Conservation (phyloP, 192 early-diverging fungal species). For the Backusella liffmaniae region DNA sequence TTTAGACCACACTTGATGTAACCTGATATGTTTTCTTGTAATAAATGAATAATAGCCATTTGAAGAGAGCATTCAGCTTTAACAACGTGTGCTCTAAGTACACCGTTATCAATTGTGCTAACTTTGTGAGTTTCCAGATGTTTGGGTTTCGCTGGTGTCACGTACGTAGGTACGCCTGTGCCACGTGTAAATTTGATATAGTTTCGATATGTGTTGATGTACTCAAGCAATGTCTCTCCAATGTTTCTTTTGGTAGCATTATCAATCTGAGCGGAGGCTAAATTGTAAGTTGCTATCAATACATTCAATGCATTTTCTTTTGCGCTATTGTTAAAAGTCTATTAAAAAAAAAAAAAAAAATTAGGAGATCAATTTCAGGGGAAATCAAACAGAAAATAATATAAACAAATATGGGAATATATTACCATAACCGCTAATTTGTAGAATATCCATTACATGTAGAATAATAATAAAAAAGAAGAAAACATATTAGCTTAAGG, state of each 20-base stretch:
- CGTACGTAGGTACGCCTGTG: conserved; percentile 22
- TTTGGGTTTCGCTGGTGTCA: neutral
- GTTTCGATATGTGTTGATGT: conserved; percentile 41
- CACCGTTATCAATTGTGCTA: conserved; percentile 25
- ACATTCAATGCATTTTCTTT: conserved; percentile 29
- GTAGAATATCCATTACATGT: neutral
- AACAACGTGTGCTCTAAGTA: conserved; percentile 28
- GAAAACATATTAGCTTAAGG: neutral
- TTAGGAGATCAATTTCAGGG: neutral
- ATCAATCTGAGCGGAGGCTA: conserved; percentile 33
- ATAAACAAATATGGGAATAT: neutral
- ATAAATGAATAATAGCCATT: conserved; percentile 26
- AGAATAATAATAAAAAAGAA: neutral
- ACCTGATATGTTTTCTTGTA: conserved; percentile 23
- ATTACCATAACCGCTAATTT: neutral
- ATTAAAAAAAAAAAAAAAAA: neutral
- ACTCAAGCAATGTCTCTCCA: conserved; percentile 33
- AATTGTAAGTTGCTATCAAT: conserved; percentile 16
- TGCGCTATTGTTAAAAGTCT: conserved; percentile 45
- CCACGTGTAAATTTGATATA: conserved; percentile 12
- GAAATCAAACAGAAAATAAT: neutral
- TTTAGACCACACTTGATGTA: conserved; percentile 31
- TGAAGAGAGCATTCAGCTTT: conserved; percentile 31
- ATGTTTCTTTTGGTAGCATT: conserved; percentile 21
- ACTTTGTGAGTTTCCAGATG: conserved; percentile 7